Base-by-base conservation (phyloP, 169 alveolate genomes). In the Plasmodium billcollinsi region DNA sequence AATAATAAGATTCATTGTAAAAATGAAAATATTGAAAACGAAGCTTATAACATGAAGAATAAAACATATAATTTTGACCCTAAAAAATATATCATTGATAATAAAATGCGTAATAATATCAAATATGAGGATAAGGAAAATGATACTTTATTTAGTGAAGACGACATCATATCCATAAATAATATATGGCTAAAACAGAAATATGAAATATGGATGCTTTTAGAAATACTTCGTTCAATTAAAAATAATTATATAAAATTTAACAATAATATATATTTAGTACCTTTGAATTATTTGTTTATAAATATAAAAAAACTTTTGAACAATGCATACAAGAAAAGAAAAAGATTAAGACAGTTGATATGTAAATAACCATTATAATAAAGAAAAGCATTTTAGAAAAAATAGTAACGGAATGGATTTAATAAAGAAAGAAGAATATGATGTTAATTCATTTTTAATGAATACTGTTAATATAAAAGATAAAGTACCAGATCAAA, bases 201-300 rank as follows among this genome's bases (percentile, higher is more conserved):
- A 43, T 78, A 78, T 33, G 89, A 78, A 78, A 47, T 78, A 78
- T 78, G 76, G 89, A 78, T 78, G 89, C 47, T 65, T 58, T 58
- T 78, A 70, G 89, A 78, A 78, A 78, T 78, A 26, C 65, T 78
- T 78, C 89, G 89, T 33, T 65, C 63, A 14, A 78, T 78, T 78
- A 78, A 78, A 61, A 78, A 66, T 15, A 78, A 78, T 49, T 66
- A 78, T 15, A 59, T 65, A 49, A 78, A 66, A 21, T 78, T 78
- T 78, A 78, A 78, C 49, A 78, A 78, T 70, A 78, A 78, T 58
- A 78, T 78, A 33, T 78, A 78, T 59, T 66, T 78, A 78, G 89
- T 78, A n/a, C 89, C 89, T 18, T 66, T 78, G 76, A 78, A 78
- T 78, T 78, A 78, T 67, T 66, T 66, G 49, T 78, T 78, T 66